These are phyloP conservation scores for Fusarium praegraminearum DNA, from an alignment of 2,329 filamentous ascomycete genomes.

Conservation along the genomic window DNA sequence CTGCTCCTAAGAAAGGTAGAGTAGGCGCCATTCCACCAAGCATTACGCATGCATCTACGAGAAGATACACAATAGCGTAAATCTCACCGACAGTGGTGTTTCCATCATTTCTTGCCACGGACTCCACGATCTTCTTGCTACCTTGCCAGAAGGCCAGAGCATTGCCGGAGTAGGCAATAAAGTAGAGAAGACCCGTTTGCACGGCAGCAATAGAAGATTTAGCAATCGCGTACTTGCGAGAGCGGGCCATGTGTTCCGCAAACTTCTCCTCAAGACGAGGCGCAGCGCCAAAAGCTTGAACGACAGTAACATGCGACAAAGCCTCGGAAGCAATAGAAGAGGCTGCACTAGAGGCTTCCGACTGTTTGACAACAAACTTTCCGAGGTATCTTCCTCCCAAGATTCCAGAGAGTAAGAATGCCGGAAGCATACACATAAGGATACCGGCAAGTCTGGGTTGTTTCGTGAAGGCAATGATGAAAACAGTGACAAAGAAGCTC, in stretches of 20 bases:
- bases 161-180: slow-evolving; percentile 74
- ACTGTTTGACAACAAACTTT: slow-evolving; percentile 63
- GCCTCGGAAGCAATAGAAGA: slow-evolving; percentile 71
- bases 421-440: slow-evolving; percentile 70
- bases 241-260: slow-evolving; percentile 54
- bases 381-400: slow-evolving; percentile 67
- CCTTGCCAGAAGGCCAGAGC: slow-evolving; percentile 76
- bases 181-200: slow-evolving; percentile 72
- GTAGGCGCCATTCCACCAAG: slow-evolving; percentile 72
- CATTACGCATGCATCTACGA: slow-evolving; percentile 72
- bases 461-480: slow-evolving; percentile 74
- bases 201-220: slow-evolving; percentile 67
- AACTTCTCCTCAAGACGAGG: slow-evolving; percentile 61
- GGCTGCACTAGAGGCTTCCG: slow-evolving; percentile 60
- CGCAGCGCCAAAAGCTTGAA: slow-evolving; percentile 72
- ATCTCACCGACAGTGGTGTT: slow-evolving; percentile 59
- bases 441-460: slow-evolving; percentile 72
- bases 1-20: slow-evolving; percentile 69
- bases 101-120: slow-evolving; percentile 50
- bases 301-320: slow-evolving; percentile 68
- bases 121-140: slow-evolving; percentile 61
- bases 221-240: slow-evolving; percentile 64
- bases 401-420: slow-evolving; percentile 69
- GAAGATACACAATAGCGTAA: slow-evolving; percentile 63
- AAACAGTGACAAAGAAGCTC: slow-evolving; percentile 75